phyloP scores from a whole-genome alignment of 1,284 basidiomycete genomes.

The Boletus sp. region DNA sequence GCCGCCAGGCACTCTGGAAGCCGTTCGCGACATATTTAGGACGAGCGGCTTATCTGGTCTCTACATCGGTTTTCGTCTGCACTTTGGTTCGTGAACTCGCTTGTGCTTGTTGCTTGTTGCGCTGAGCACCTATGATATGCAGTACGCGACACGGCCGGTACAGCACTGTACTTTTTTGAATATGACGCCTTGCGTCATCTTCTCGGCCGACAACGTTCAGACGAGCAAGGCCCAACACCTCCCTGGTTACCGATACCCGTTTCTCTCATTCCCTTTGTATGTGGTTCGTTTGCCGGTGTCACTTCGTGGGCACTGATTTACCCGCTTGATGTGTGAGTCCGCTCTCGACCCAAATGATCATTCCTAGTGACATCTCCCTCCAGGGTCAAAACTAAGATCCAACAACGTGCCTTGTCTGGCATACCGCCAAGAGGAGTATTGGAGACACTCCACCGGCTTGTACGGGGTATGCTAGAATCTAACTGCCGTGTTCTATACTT shows the following conservation, averaged over 20 bases:
- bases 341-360: neutral
- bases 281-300: slow-evolving; percentile 80
- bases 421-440: slow-evolving; percentile 61
- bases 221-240: slow-evolving; percentile 73
- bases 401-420: slow-evolving; percentile 82
- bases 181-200: slow-evolving; percentile 82
- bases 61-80: slow-evolving; percentile 80
- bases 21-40: slow-evolving; percentile 68
- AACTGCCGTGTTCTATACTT: neutral
- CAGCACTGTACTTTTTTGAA: slow-evolving; percentile 82
- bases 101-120: neutral
- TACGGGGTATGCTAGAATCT: slow-evolving; percentile 52
- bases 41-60: slow-evolving; percentile 67
- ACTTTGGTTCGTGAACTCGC: slow-evolving; percentile 57
- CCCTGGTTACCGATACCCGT: slow-evolving; percentile 73
- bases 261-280: slow-evolving; percentile 79
- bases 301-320: slow-evolving; percentile 84
- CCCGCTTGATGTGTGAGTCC: slow-evolving; percentile 73
- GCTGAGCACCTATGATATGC: slow-evolving; percentile 3
- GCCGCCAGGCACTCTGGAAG: slow-evolving; percentile 68
- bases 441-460: slow-evolving; percentile 73
- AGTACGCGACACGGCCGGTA: slow-evolving; percentile 81
- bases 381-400: slow-evolving; percentile 90
- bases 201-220: slow-evolving; percentile 63
- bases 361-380: slow-evolving; percentile 8